phyloP scores from a whole-genome alignment of 768 basidiomycete genomes.

The Boletellus emodensis region DNA sequence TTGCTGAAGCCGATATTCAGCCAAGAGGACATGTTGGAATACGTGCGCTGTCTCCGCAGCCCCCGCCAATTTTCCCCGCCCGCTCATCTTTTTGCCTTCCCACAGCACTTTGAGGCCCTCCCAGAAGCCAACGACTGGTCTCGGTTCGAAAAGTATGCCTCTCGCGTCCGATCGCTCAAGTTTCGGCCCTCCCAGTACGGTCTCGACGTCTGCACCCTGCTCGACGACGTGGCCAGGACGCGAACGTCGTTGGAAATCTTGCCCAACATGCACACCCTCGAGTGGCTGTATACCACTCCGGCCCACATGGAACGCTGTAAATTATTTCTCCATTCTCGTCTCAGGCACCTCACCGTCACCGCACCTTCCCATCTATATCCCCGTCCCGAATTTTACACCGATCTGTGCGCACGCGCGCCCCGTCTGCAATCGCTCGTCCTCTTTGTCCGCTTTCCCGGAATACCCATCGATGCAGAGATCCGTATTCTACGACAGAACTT shows the following conservation, averaged over 20 bases:
- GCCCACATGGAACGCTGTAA: slow-evolving; percentile 37
- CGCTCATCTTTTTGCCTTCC: not conserved
- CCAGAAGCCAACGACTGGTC: slow-evolving; percentile 52
- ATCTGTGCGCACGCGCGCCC: slow-evolving; percentile 49
- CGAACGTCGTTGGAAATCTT: slow-evolving; percentile 50
- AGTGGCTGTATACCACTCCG: slow-evolving; percentile 38
- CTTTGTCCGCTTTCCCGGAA: slow-evolving; percentile 38
- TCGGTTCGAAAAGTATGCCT: slow-evolving; percentile 51
- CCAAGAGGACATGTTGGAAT: slow-evolving; percentile 15
- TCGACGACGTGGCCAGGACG: slow-evolving; percentile 55
- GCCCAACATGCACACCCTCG: slow-evolving; percentile 50
- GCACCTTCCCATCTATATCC: slow-evolving; percentile 18
- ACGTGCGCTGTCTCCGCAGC: slow-evolving; percentile 10
- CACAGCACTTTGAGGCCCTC: slow-evolving; percentile 39
- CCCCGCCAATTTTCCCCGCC: not conserved
- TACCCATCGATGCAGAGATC: slow-evolving; percentile 39
- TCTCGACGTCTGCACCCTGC: slow-evolving; percentile 13
- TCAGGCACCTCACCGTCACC: slow-evolving; percentile 39
- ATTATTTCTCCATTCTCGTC: slow-evolving; percentile 55
- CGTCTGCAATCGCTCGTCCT: slow-evolving; percentile 46
- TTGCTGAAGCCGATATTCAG: slow-evolving; percentile 45
- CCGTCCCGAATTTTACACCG: slow-evolving; percentile 27
- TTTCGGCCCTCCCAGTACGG: slow-evolving; percentile 13
- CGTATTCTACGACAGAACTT: slow-evolving; percentile 38
- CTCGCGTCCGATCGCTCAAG: slow-evolving; percentile 42